A percentile compares a stretch with the other conserved stretches of the same genome.
Conservation (phyloP, 2,329 filamentous ascomycete genomes). For the Hypomyces perniciosus region DNA sequence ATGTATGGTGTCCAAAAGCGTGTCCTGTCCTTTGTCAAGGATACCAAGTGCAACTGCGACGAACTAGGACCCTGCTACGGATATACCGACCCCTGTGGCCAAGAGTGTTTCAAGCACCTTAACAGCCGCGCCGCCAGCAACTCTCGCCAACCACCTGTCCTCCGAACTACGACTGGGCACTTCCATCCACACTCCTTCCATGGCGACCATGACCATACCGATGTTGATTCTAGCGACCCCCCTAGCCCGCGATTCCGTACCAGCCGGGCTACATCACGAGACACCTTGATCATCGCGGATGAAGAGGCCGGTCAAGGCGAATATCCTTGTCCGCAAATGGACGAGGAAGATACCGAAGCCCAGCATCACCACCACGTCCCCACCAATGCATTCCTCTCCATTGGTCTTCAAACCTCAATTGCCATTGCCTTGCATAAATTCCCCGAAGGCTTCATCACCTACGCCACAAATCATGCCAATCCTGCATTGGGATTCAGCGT, state of each 20-base stretch:
- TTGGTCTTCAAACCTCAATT: constrained; percentile 92
- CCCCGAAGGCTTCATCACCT: constrained; percentile 82
- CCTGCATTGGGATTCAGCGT: constrained; percentile 82
- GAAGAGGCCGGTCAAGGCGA: constrained; percentile 18
- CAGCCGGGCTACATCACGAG: constrained; percentile 35
- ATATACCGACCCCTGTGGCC: constrained; percentile 59
- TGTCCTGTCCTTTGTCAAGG: constrained; percentile 59
- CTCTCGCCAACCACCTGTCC: constrained; percentile 30
- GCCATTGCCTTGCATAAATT: constrained; percentile 96
- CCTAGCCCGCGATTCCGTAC: constrained; percentile 30
- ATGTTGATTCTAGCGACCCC: constrained; percentile 22
- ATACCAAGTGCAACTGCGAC: constrained; percentile 58
- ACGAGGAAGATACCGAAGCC: constrained; percentile 40
- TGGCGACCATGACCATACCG: constrained; percentile 20
- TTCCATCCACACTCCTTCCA: constrained; percentile 23
- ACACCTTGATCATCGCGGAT: constrained; percentile 24
- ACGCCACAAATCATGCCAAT: constrained; percentile 94
- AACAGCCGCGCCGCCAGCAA: constrained; percentile 29
- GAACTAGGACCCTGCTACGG: constrained; percentile 56
- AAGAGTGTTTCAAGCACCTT: constrained; percentile 59
- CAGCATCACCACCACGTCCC: constrained; percentile 91
- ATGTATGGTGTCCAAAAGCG: constrained; percentile 49
- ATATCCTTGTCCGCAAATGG: constrained; percentile 22
- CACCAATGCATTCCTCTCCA: constrained; percentile 85
- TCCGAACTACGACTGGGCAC: constrained; percentile 38